These are phyloP conservation scores for Parathielavia appendiculata DNA, from an alignment of 495 filamentous ascomycete species.

Conservation along the genomic window DNA sequence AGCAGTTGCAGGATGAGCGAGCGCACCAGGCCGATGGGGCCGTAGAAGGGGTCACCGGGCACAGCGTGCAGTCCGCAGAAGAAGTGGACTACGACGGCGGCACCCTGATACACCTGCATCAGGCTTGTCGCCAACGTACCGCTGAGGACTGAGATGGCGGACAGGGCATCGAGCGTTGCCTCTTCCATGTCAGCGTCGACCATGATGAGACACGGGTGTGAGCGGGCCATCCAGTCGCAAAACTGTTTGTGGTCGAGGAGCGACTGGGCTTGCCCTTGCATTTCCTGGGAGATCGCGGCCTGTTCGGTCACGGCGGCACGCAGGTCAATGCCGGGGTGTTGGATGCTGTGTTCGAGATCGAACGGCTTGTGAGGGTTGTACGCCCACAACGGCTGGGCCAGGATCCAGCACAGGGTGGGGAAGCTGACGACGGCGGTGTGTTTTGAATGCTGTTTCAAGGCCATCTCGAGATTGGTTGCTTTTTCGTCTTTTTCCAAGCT, in stretches of 20 bases:
- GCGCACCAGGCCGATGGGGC: neutral
- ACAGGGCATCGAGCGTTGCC: neutral
- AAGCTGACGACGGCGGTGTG: neutral
- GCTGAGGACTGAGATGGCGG: neutral
- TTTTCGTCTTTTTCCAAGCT: too few species aligned
- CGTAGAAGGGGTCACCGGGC: neutral
- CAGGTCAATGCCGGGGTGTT: neutral
- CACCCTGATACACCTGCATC: too few species aligned
- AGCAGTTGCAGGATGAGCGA: neutral
- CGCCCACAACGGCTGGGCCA: too few species aligned
- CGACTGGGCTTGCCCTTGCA: neutral
- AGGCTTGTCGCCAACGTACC: neutral
- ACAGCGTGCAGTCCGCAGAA: neutral
- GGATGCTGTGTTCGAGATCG: neutral
- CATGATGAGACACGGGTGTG: neutral
- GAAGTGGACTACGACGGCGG: neutral
- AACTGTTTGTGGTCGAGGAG: neutral
- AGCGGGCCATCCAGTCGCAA: neutral
- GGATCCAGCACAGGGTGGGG: neutral
- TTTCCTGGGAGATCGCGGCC: too few species aligned
- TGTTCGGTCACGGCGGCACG: neutral
- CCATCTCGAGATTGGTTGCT: too few species aligned
- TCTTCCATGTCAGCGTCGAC: constrained; percentile 1
- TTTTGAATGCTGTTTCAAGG: too few species aligned
- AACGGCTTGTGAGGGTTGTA: neutral